These are phyloP conservation scores for Alternaria sp. DNA, from an alignment of 2,329 filamentous ascomycete species.

Conservation along the genomic window DNA sequence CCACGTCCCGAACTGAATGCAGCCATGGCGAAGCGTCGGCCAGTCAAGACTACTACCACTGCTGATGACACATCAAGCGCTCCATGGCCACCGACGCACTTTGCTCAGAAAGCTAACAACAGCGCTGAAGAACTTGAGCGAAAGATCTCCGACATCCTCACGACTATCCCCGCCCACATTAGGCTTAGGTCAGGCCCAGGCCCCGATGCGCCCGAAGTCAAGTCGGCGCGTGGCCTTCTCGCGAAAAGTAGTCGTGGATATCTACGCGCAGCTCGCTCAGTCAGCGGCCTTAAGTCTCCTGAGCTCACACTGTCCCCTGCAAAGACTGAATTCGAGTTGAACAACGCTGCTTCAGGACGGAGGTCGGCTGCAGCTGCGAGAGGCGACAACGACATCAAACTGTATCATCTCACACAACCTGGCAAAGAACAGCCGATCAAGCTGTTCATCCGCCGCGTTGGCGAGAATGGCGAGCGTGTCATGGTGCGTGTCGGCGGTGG, in stretches of 20 bases:
- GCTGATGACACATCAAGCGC: slow-evolving; percentile 18
- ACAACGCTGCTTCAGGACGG: slow-evolving; percentile 34
- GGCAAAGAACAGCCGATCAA: slow-evolving; percentile 90
- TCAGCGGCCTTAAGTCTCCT: slow-evolving; percentile 42
- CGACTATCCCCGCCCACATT: slow-evolving; percentile 79
- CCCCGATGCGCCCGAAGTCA: slow-evolving; percentile 40
- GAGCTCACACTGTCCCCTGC: slow-evolving; percentile 48
- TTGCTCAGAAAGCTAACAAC: slow-evolving; percentile 33
- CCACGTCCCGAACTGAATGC: slow-evolving; percentile 52
- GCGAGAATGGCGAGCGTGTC: slow-evolving; percentile 86
- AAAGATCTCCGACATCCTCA: slow-evolving; percentile 80
- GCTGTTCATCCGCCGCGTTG: slow-evolving; percentile 90
- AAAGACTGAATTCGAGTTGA: slow-evolving; percentile 40
- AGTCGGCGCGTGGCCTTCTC: slow-evolving; percentile 31
- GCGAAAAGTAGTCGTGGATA: slow-evolving; percentile 39
- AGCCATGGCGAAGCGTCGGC: slow-evolving; percentile 50
- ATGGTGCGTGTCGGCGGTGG: slow-evolving; percentile 98
- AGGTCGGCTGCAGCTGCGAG: slow-evolving; percentile 31
- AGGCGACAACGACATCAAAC: slow-evolving; percentile 72
- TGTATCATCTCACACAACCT: slow-evolving; percentile 88
- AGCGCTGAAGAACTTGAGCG: slow-evolving; percentile 71
- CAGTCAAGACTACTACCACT: slow-evolving; percentile 49
- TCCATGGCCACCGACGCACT: slow-evolving; percentile 47
- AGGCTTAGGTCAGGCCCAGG: slow-evolving; percentile 62
- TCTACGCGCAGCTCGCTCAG: slow-evolving; percentile 41